A percentile compares a stretch with the other conserved stretches of the same genome.
phyloP scores from a whole-genome alignment of 495 filamentous ascomycete genomes.

The Aspergillus nanangensis region DNA sequence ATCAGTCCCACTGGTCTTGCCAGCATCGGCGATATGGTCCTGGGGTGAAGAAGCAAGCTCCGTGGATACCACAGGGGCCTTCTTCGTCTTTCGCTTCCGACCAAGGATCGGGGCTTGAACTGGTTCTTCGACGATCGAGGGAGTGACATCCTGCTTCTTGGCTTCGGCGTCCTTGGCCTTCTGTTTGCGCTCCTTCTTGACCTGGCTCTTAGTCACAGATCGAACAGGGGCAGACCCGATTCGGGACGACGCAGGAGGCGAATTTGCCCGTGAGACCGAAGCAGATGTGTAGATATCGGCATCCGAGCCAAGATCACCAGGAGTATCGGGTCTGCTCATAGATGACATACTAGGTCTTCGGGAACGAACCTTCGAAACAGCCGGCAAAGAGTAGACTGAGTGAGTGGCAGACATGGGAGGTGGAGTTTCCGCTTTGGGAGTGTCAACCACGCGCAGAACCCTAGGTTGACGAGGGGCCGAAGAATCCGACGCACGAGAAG shows the following conservation, averaged over 20 bases:
- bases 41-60: no score
- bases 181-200: conserved; percentile 76
- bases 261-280: conserved; percentile 78
- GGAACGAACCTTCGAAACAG: conserved; percentile 43
- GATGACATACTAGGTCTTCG: conserved; percentile 58
- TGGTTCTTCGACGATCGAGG: conserved; percentile 49
- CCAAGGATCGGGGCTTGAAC: conserved; percentile 80
- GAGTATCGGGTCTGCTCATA: conserved; percentile 68
- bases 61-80: no score
- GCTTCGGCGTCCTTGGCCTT: conserved; percentile 61
- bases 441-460: conserved; percentile 66
- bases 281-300: conserved; percentile 71
- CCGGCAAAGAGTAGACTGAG: conserved; percentile 36
- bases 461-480: conserved; percentile 42
- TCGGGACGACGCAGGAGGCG: conserved; percentile 69
- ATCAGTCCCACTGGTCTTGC: conserved; percentile 24
- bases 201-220: conserved; percentile 82
- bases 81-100: conserved; percentile 89
- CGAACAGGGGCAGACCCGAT: conserved; percentile 75
- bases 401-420: conserved; percentile 29
- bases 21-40: conserved; percentile 26
- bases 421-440: conserved; percentile 63
- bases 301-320: conserved; percentile 74
- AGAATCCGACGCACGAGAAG: conserved; percentile 45
- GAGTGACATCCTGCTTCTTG: conserved; percentile 51